phyloP scores from a whole-genome alignment of 495 filamentous ascomycete species.

The Annulohypoxylon bovei region DNA sequence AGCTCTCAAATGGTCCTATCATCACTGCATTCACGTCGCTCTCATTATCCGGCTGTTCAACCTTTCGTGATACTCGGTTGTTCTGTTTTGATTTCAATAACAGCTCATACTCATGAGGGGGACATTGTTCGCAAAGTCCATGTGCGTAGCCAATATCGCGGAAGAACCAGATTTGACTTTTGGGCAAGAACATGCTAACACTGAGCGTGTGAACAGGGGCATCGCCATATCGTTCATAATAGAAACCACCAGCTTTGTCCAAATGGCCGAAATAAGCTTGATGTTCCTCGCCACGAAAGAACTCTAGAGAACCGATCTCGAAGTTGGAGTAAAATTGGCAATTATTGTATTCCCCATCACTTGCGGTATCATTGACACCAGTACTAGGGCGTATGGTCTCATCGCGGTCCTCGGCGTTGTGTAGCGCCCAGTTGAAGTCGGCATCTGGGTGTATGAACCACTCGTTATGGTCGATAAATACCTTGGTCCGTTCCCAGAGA shows the following conservation, averaged over 20 bases:
- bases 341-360: conserved; percentile 56
- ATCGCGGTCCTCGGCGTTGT: conserved; percentile 35
- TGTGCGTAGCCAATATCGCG: conserved; percentile 65
- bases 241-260: conserved; percentile 67
- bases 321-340: conserved; percentile 71
- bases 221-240: conserved; percentile 71
- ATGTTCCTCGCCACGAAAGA: conserved; percentile 66
- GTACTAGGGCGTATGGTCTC: conserved; percentile 25
- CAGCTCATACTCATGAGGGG: conserved; percentile 36
- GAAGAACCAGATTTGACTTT: conserved; percentile 60
- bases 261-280: conserved; percentile 67
- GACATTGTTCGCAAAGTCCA: conserved; percentile 59
- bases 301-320: conserved; percentile 69
- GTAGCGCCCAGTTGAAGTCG: conserved; percentile 61
- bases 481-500: conserved; percentile 57
- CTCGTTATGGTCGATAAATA: conserved; percentile 58
- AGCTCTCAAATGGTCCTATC: conserved; percentile 38
- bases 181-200: conserved; percentile 61
- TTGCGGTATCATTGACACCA: conserved; percentile 7
- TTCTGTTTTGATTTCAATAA: conserved; percentile 17
- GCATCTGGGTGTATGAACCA: conserved; percentile 60
- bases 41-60: conserved; percentile 1
- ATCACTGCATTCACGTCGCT: neutral
- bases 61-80: conserved; percentile 6
- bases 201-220: conserved; percentile 70